These are phyloP conservation scores for Hura crepitans DNA, from an alignment of 441 rosid species.

Conservation along the genomic window DNA sequence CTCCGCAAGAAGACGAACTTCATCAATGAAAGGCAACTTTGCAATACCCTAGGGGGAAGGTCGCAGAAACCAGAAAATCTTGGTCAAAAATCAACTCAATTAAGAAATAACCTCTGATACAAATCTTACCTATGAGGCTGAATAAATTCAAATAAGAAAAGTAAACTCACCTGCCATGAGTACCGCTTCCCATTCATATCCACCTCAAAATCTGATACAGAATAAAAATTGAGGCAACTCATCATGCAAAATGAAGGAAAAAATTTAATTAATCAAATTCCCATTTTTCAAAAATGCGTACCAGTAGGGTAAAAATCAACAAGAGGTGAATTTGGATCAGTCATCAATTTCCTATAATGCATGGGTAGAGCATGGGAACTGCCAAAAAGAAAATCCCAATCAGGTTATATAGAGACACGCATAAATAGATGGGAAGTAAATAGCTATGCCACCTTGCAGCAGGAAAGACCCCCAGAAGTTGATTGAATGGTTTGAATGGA, in stretches of 20 bases:
- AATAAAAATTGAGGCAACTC: constrained; percentile 19
- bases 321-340: constrained; percentile 79
- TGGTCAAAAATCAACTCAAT: constrained; percentile 2
- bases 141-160: constrained; percentile 19
- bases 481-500: constrained; percentile 91
- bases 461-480: constrained; percentile 91
- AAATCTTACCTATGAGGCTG: neutral
- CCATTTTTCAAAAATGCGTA: constrained; percentile 31
- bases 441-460: constrained; percentile 65
- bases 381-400: constrained; percentile 29
- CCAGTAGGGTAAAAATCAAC: constrained; percentile 86
- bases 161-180: constrained; percentile 74
- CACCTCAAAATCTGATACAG: constrained; percentile 69
- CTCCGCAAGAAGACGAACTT: constrained; percentile 76
- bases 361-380: constrained; percentile 96
- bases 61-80: constrained; percentile 10
- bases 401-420: constrained; percentile 20
- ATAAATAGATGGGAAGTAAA: neutral
- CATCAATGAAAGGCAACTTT: constrained; percentile 87
- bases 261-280: neutral
- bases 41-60: constrained; percentile 63
- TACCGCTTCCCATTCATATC: constrained; percentile 95
- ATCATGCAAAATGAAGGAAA: constrained; percentile 20
- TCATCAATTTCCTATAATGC: constrained; percentile 74
- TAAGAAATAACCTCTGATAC: constrained; percentile 8